A percentile compares a stretch with the other conserved stretches of the same genome.
These are phyloP conservation scores for Coemansia sp. DNA, from an alignment of 192 early-diverging fungal species.

Conservation along the genomic window DNA sequence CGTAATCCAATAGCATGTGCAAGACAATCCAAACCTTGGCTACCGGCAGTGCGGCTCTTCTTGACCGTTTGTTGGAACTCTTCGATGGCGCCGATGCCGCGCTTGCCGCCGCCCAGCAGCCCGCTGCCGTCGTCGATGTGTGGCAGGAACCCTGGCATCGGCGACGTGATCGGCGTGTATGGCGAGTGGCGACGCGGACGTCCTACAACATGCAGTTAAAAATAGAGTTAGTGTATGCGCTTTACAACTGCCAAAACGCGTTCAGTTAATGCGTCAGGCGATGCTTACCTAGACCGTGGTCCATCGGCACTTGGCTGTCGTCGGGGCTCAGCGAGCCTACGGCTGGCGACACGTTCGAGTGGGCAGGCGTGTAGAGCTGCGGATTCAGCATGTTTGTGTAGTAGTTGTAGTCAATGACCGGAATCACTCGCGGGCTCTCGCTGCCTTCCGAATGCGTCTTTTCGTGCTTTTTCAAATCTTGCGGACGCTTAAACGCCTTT, in stretches of 20 bases:
- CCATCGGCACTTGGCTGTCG: constrained; percentile 35
- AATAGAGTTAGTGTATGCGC: not conserved
- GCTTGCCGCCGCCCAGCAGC: constrained; percentile 21
- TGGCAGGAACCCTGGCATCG: constrained; percentile 39
- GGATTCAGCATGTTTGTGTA: constrained; percentile 20
- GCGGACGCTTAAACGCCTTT: constrained; percentile 90
- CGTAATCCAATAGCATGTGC: constrained; percentile 53
- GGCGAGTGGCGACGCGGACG: constrained; percentile 35
- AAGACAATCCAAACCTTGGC: constrained; percentile 59
- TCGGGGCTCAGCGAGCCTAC: constrained; percentile 39
- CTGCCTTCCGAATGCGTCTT: constrained; percentile 65
- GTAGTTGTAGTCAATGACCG: constrained; percentile 32
- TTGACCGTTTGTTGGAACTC: constrained; percentile 52
- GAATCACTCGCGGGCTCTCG: constrained; percentile 23
- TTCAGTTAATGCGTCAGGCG: not conserved
- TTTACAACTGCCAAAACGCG: not conserved
- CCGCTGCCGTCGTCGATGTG: constrained; percentile 21
- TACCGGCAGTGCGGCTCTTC: constrained; percentile 44
- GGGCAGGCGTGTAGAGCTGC: constrained; percentile 19
- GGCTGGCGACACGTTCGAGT: constrained; percentile 38
- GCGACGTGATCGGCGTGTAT: constrained; percentile 40
- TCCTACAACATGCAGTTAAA: constrained; percentile 9
- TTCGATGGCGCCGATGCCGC: constrained; percentile 50
- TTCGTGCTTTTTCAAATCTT: constrained; percentile 94
- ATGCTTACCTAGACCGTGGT: constrained; percentile 15